phyloP scores from a whole-genome alignment of 805 yeast genomes.

The Starmerella asiatica region DNA sequence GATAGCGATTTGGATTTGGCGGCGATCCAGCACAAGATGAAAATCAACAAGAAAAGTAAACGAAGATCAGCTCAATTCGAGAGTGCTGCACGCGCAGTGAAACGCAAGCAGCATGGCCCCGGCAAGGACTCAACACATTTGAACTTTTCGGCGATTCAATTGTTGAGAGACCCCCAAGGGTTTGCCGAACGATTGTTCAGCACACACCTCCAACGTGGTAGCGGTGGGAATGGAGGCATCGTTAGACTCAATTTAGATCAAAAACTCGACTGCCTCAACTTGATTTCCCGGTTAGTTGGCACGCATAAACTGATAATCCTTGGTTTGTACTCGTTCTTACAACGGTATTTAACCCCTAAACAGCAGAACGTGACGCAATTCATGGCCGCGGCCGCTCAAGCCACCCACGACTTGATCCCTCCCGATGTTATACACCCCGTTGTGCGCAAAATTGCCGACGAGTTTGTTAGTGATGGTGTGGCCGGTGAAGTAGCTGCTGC shows the following conservation, averaged over 20 bases:
- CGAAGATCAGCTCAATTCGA: constrained; percentile 74
- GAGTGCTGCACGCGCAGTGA: constrained; percentile 51
- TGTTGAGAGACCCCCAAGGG: constrained; percentile 93
- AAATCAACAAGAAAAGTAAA: constrained; percentile 66
- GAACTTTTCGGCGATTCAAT: constrained; percentile 88
- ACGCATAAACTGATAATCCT: constrained; percentile 83
- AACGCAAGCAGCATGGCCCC: constrained; percentile 36
- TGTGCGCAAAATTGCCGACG: constrained; percentile 88
- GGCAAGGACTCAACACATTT: constrained; percentile 53
- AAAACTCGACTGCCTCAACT: constrained; percentile 73
- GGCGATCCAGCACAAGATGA: constrained; percentile 65
- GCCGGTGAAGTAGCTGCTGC: constrained; percentile 97
- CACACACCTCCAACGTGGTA: constrained; percentile 38
- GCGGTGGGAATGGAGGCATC: constrained; percentile 37
- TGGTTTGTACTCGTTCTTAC: constrained; percentile 77
- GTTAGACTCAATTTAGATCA: constrained; percentile 74
- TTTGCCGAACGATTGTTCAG: constrained; percentile 78
- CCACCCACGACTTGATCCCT: constrained; percentile 92
- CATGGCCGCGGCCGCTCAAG: constrained; percentile 94
- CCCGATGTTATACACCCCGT: constrained; percentile 77
- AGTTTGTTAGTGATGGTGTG: constrained; percentile 96
- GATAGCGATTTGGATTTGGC: constrained; percentile 51
- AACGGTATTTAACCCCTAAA: constrained; percentile 86
- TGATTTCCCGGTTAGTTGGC: constrained; percentile 81
- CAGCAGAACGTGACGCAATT: constrained; percentile 89